Evolutionary conservation across 371 early-diverging fungal genomes (phyloP).

Genomic region (Mucor plumbeus): DNA sequence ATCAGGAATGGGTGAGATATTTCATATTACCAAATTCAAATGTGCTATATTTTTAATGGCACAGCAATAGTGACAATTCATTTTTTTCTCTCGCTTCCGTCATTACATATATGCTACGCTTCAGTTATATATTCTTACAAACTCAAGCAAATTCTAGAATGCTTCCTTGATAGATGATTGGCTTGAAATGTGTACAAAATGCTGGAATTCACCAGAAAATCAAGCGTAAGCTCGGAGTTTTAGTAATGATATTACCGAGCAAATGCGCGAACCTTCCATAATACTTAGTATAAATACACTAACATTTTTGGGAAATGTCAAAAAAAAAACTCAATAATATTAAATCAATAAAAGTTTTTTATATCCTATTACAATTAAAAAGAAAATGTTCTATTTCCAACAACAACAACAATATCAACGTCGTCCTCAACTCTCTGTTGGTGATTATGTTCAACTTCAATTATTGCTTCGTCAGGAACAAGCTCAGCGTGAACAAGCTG

Average conservation of each 20-base stretch:
- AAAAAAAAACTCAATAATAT: neutral
- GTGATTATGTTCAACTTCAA: slow-evolving; percentile 42
- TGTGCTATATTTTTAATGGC: too few species aligned
- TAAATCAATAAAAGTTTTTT: neutral
- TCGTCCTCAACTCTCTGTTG: slow-evolving; percentile 23
- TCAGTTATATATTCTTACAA: neutral
- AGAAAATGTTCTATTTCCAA: neutral
- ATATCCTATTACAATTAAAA: neutral
- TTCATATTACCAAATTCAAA: too few species aligned
- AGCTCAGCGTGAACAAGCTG: slow-evolving; percentile 16
- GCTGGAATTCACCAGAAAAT: slow-evolving; percentile 1
- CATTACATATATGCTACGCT: neutral
- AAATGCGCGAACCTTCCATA: slow-evolving; percentile 9
- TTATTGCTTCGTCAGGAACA: slow-evolving; percentile 23
- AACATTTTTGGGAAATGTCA: slow-evolving; percentile 1
- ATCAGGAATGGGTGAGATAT: too few species aligned
- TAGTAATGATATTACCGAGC: neutral
- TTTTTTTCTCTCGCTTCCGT: neutral
- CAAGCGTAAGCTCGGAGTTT: neutral
- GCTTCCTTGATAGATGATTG: neutral
- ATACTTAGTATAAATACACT: slow-evolving; percentile 2
- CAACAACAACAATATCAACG: slow-evolving; percentile 1
- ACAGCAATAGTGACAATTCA: too few species aligned
- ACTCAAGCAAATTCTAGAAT: slow-evolving; percentile 1
- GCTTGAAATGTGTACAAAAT: neutral